phyloP scores from a whole-genome alignment of 805 yeast genomes.

The Priceomyces melissophilus region DNA sequence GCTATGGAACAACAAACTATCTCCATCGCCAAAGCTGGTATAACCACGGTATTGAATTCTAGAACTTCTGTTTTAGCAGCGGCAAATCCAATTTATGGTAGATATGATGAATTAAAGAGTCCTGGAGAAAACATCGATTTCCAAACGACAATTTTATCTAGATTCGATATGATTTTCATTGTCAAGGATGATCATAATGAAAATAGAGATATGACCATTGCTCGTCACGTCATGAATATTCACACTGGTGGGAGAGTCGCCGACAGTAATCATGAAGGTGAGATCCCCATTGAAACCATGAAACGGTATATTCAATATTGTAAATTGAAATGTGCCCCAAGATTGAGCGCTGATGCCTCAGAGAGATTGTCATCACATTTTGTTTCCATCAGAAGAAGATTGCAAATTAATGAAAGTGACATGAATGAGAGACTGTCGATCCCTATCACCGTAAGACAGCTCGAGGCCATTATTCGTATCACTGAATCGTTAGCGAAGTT shows the following conservation, averaged over 20 bases:
- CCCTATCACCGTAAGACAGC: conserved; percentile 95
- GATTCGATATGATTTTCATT: conserved; percentile 98
- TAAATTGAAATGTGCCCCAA: conserved; percentile 87
- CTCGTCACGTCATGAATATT: conserved; percentile 90
- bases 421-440: conserved; percentile 89
- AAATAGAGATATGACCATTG: conserved; percentile 80
- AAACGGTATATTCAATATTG: conserved; percentile 89
- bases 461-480: conserved; percentile 95
- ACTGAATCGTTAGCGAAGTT: conserved; percentile 91
- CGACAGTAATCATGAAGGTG: conserved; percentile 57
- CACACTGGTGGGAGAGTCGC: conserved; percentile 70
- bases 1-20: conserved; percentile 99
- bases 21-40: conserved; percentile 98
- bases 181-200: conserved; percentile 94
- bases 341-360: conserved; percentile 83
- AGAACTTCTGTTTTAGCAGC: conserved; percentile 97
- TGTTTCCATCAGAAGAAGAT: conserved; percentile 81
- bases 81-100: conserved; percentile 95
- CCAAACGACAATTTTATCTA: conserved; percentile 92
- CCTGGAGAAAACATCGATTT: conserved; percentile 98
- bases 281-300: conserved; percentile 87
- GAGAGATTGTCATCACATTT: conserved; percentile 89
- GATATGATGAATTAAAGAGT: conserved; percentile 92
- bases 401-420: conserved; percentile 75
- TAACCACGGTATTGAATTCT: conserved; percentile 92